phyloP scores from a whole-genome alignment of 805 yeast genomes.

The Hanseniaspora taiwanica region DNA sequence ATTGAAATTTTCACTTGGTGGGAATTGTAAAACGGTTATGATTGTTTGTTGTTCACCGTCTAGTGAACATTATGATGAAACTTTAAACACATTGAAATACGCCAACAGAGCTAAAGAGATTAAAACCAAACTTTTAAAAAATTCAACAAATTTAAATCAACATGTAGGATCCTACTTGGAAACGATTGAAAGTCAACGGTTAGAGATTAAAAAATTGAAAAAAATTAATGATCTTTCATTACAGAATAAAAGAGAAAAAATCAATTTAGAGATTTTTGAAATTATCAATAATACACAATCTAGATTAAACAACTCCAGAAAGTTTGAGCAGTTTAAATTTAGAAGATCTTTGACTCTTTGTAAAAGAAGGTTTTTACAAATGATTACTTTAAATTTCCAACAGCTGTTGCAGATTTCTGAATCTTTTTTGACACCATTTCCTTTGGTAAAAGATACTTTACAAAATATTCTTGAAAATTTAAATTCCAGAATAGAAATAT shows the following conservation, averaged over 20 bases:
- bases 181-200: slow-evolving; percentile 71
- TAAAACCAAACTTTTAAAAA: slow-evolving; percentile 63
- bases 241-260: slow-evolving; percentile 27
- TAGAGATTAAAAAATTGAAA: slow-evolving; percentile 57
- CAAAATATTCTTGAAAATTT: neutral
- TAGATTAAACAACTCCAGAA: slow-evolving; percentile 28
- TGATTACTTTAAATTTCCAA: slow-evolving; percentile 30
- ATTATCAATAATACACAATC: slow-evolving; percentile 29
- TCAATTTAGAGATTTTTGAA: slow-evolving; percentile 28
- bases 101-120: slow-evolving; percentile 88
- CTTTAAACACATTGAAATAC: slow-evolving; percentile 78
- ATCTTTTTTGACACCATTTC: no score
- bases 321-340: slow-evolving; percentile 32
- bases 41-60: slow-evolving; percentile 89
- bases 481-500: neutral
- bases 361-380: slow-evolving; percentile 28
- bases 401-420: neutral
- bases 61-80: slow-evolving; percentile 80
- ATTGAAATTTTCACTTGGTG: slow-evolving; percentile 81
- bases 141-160: slow-evolving; percentile 61
- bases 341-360: slow-evolving; percentile 25
- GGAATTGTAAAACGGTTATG: slow-evolving; percentile 92
- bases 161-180: slow-evolving; percentile 77
- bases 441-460: no score
- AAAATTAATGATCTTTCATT: slow-evolving; percentile 29